These are phyloP conservation scores for Austropuccinia psidii DNA, from an alignment of 1,284 basidiomycete genomes.

Conservation along the genomic window DNA sequence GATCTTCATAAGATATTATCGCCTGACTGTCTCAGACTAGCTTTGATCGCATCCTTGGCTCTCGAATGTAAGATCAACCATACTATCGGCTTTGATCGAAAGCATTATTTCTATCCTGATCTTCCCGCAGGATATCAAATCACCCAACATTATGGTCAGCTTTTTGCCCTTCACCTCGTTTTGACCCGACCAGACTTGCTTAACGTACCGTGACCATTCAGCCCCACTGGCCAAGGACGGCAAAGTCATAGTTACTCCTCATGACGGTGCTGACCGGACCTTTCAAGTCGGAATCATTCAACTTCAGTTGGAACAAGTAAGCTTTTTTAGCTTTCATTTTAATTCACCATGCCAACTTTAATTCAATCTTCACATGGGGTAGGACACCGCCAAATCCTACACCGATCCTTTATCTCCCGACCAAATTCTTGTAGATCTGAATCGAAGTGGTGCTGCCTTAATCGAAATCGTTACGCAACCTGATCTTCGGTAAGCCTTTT, in stretches of 20 bases:
- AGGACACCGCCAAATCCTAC: constrained; percentile 92
- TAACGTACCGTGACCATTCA: constrained; percentile 42
- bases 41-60: constrained; percentile 72
- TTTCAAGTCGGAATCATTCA: constrained; percentile 71
- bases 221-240: constrained; percentile 75
- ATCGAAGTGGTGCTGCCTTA: constrained; percentile 77
- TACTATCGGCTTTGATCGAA: constrained; percentile 82
- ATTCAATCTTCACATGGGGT: not conserved
- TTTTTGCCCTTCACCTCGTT: not conserved
- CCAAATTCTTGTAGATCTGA: constrained; percentile 69
- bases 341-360: not conserved
- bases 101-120: constrained; percentile 98
- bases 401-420: constrained; percentile 56
- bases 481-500: constrained; percentile 63
- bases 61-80: constrained; percentile 64
- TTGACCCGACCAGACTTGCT: no score
- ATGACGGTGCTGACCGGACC: constrained; percentile 44
- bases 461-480: constrained; percentile 96
- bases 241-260: constrained; percentile 52
- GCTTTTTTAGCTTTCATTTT: not conserved
- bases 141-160: constrained; percentile 80
- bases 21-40: constrained; percentile 56
- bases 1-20: not conserved
- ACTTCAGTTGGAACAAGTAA: constrained; percentile 88
- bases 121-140: constrained; percentile 93